A percentile compares a stretch with the other conserved stretches of the same genome.
phyloP scores from a whole-genome alignment of 2,329 filamentous ascomycete species.

The Xylariaceae sp. region DNA sequence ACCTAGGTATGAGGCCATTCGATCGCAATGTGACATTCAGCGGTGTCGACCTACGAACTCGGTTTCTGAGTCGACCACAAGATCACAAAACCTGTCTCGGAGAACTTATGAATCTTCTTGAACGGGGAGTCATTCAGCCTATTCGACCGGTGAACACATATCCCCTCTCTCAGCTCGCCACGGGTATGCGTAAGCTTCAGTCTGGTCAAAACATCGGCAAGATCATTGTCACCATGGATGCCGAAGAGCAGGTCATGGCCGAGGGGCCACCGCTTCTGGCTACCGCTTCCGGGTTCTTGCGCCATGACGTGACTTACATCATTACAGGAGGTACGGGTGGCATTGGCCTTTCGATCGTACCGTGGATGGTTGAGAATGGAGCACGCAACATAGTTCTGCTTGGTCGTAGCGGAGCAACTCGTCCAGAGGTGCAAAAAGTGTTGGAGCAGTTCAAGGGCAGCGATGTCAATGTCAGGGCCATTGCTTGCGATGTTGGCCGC shows the following conservation, averaged over 20 bases:
- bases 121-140: conserved; percentile 1
- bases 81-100: not conserved
- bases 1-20: conserved; percentile 5
- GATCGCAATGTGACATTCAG: conserved; percentile 2
- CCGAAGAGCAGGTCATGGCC: not conserved
- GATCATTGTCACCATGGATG: conserved; percentile 1
- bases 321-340: conserved; percentile 24
- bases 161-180: conserved; percentile 6
- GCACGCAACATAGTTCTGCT: conserved; percentile 18
- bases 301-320: conserved; percentile 20
- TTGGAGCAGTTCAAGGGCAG: conserved; percentile 9
- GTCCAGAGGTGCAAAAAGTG: conserved; percentile 14
- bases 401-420: conserved; percentile 11
- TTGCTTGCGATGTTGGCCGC: conserved; percentile 16
- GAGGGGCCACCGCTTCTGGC: not conserved
- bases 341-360: conserved; percentile 21
- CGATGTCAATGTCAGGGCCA: conserved; percentile 6
- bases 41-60: conserved; percentile 3
- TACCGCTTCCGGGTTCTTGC: not conserved
- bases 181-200: conserved; percentile 3
- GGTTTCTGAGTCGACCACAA: conserved; percentile 1
- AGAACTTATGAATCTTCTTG: not conserved
- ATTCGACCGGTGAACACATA: not conserved
- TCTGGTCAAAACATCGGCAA: conserved; percentile 6
- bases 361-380: conserved; percentile 22